Evolutionary conservation across 78 protist species (phyloP).

Genomic region (Dictyostelium capitatum): DNA sequence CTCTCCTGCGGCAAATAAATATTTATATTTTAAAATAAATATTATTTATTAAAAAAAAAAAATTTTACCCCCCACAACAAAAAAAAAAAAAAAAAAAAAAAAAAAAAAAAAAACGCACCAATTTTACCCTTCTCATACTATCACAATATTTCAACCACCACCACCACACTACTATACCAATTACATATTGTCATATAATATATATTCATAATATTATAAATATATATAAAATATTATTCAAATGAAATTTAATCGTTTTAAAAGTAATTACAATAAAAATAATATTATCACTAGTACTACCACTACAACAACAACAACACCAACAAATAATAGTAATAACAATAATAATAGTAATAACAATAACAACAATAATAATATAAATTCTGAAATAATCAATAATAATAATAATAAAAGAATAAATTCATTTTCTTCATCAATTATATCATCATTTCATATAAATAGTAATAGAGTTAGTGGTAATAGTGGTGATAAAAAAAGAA

Average conservation of each 20-base stretch:
- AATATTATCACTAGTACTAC: neutral
- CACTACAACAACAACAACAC: neutral
- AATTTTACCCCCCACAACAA: no score
- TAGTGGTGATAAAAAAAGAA: slow-evolving; percentile 7
- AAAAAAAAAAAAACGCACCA: neutral
- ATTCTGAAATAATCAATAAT: no score
- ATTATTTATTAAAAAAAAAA: no score
- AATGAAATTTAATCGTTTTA: slow-evolving; percentile 9
- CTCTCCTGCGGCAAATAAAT: no score
- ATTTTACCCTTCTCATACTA: neutral
- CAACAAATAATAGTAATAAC: neutral
- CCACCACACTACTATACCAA: no score
- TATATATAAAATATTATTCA: neutral
- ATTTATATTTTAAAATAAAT: no score
- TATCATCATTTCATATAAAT: neutral
- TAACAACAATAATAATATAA: no score
- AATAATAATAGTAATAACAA: neutral
- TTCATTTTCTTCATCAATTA: neutral
- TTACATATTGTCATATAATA: neutral
- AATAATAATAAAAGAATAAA: neutral
- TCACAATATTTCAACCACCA: neutral
- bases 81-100: neutral
- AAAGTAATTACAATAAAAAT: neutral
- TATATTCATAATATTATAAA: neutral
- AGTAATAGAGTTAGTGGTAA: neutral